Evolutionary conservation across 1,284 basidiomycete species (phyloP), one percentile per base, ranked within the genome.

Genomic region (Abortiporus biennis): DNA sequence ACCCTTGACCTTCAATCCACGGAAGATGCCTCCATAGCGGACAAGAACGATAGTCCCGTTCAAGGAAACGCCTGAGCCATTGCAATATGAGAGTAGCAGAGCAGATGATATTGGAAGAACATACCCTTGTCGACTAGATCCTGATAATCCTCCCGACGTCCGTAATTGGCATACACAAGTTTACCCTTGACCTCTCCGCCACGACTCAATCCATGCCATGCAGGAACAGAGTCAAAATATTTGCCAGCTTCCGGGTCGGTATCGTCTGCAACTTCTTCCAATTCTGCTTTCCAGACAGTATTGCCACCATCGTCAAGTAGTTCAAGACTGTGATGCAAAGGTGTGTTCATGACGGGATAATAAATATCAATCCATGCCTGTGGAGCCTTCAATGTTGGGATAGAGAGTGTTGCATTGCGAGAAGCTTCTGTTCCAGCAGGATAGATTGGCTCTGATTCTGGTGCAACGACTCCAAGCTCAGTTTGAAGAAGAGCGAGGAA

Each of bases 1-100:
- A 1, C 81, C 77, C 67, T 88, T 78, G 42, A 92, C 84, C 68
- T 86, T 86, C 19, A 98, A 70, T 11, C 94, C 95, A 50, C 94
- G 84, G 71, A 91, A 91, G 43, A 78, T 66, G 20, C 40, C 61
- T 20, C 92, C 93, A 57, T 97, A 97, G 42, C 91, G 84, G 40
- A 77, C 76, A 9, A 97, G 68, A n/a, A 84, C 85, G 45, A 97
- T 82, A 54, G 86, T 87, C 42, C 83, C 91, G 0, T 73, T 82
- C 42, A 95, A 68, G 54, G 90, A 72, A 36, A 81, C 72, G 17
- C 42, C 42, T 43, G 15, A 3, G 9, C 5, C 6, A 34, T 15
- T 13, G 27, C n/a, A 29, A 15, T 38, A 24, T 20, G 22, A 27
- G n/a, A 20, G 11, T n/a, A 20, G 16, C 20, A 6, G 6, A 40